phyloP scores from a whole-genome alignment of 2,329 filamentous ascomycete genomes.

The Curvularia sp. region DNA sequence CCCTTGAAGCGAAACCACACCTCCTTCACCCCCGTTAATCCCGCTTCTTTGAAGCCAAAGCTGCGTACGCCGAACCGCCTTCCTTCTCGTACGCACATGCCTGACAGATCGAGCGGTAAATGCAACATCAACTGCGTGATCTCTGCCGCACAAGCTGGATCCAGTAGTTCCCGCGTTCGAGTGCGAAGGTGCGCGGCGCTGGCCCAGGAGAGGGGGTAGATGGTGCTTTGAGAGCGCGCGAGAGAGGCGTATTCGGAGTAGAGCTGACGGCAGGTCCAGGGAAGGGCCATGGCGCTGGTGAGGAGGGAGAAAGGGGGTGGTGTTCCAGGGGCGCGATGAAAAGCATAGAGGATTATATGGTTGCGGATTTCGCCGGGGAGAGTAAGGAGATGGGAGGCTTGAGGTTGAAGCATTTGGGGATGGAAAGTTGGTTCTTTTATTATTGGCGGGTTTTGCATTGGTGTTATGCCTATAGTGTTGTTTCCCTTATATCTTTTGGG shows the following conservation, averaged over 20 bases:
- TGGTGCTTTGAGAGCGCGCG: constrained; percentile 18
- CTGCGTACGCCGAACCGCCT: constrained; percentile 11
- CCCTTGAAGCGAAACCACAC: constrained; percentile 22
- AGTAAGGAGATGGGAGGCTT: constrained; percentile 15
- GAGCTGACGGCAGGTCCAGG: constrained; percentile 28
- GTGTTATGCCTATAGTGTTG: too few relatives aligned
- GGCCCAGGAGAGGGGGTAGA: constrained; percentile 18
- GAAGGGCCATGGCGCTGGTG: constrained; percentile 24
- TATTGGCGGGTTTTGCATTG: too few relatives aligned
- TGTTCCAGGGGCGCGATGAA: constrained; percentile 14
- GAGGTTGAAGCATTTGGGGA: neutral
- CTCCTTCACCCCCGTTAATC: constrained; percentile 24
- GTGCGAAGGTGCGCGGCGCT: constrained; percentile 2
- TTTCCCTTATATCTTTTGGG: neutral
- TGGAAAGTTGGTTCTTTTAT: too few relatives aligned
- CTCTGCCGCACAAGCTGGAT: neutral
- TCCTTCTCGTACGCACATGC: constrained; percentile 1
- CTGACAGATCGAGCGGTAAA: neutral
- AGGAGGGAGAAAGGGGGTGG: constrained; percentile 13
- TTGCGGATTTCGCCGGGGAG: constrained; percentile 31
- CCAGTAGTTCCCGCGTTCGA: constrained; percentile 8
- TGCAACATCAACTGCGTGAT: constrained; percentile 24
- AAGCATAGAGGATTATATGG: constrained; percentile 23
- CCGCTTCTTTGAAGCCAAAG: constrained; percentile 19
- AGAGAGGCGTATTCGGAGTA: constrained; percentile 22